Base-by-base conservation (phyloP, 2,329 filamentous ascomycete genomes). In the Claviceps monticola region DNA sequence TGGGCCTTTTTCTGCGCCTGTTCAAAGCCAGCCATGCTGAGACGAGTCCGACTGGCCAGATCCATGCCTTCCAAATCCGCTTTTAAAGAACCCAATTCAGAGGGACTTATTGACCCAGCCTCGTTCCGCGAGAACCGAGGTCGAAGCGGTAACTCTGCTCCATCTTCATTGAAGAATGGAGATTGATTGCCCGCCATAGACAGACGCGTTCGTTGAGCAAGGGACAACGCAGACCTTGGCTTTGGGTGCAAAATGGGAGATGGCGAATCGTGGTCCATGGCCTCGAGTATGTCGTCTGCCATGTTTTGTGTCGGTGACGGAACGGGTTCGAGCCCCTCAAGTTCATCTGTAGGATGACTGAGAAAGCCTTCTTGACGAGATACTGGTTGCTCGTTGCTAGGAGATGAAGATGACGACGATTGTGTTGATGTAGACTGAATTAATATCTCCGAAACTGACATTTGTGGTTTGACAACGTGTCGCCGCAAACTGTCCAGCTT, bases 201-300 rank as follows among this genome's bases (percentile, higher is more conserved):
- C 51, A 88, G 74, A 17, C 86, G 80, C 0, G 90, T 94, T 47
- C 89, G 83, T 61, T 94, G 88, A 4, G 84, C 77, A 0, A 93
- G 74, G 0, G 83, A 82, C 8, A 84, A 66, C 0, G 74, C 75
- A 49, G 79, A 78, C 0, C 78, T 72, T 0, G 70, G 67, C 53
- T 71, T 75, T 2, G 57, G 39, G 14, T 61, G 63, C 57, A 80
- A 82, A 44, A 68, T 62, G 0, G 80, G 80, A 0, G 80, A 82
- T 0, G 79, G 78, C 1, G 79, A 80, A 0, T 71, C 69, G 46
- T 71, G 71, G 23, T 73, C 67, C 62, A 82, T 75, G 0, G 74
- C 76, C 13, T 73, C 72, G 4, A 82, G 62, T 43, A 82, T 82
- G 42, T 75, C 68, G 52, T 82, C 74, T 1, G 78, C 78, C 54